Base-by-base conservation (phyloP, 352 stramenopile genomes). In the Phytophthora brassicae region DNA sequence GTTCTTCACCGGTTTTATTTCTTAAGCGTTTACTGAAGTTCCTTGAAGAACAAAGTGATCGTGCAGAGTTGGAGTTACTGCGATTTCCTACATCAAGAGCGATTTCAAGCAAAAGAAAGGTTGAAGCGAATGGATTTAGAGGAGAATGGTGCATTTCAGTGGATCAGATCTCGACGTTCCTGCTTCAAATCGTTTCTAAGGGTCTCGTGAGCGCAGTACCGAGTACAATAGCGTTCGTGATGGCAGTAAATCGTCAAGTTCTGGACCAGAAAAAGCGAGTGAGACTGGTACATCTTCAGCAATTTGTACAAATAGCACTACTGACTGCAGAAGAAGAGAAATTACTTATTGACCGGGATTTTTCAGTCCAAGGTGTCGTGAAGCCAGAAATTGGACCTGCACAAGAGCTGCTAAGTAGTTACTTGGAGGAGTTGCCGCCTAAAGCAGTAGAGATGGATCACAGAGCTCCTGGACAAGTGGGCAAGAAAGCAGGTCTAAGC, bases 161-260 rank as follows among this genome's bases (percentile, higher is more conserved):
- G 20, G 45, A 62, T 4, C 43, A 59, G 0, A 31, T 81, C 0
- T 16, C 56, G 6, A 42, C 3, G 3, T 81, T 79, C 38, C 23
- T 84, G 41, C 31, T 56, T 19, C 35, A 59, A 14, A 26, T 81
- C 2, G 17, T 74, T 4, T 39, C 46, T 0, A 54, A 33, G 22
- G 58, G 66, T 1, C 56, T 77, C 7, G 31, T 79, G 26, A 76
- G 61, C 24, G 48, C 64, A 2, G 45, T 70, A 6, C 65, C 70
- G 0, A 80, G 71, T 45, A 56, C 62, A 0, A 55, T 81, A n/a
- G 13, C 19, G 6, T 77, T 68, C 42, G 62, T 81, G 20, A 42
- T 60, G 17, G 43, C 39, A 4, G 36, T 49, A 22, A 79, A 69
- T 46, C 35, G 19, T 0, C 46, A 69, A 8, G 23, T 35, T 19